Evolutionary conservation across 257 asterid genomes (phyloP).

Genomic region (Echium plantagineum): DNA sequence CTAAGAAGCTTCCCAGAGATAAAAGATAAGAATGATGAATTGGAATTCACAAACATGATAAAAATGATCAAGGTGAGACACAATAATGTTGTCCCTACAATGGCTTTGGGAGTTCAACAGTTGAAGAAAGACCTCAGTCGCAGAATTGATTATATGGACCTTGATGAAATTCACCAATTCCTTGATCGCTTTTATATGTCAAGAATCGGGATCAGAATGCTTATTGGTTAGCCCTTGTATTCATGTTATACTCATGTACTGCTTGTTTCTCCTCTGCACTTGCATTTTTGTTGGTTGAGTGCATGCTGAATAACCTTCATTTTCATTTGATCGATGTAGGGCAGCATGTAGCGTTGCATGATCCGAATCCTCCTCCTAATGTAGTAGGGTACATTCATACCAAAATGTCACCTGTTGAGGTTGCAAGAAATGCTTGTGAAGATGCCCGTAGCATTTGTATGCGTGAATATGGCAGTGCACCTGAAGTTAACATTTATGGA

Average conservation of each 20-base stretch:
- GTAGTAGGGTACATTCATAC: slow-evolving; percentile 84
- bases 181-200: slow-evolving; percentile 90
- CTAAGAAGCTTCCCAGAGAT: slow-evolving; percentile 63
- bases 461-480: slow-evolving; percentile 81
- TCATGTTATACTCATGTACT: slow-evolving; percentile 1
- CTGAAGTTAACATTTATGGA: slow-evolving; percentile 77
- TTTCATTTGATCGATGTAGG: slow-evolving; percentile 30
- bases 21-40: slow-evolving; percentile 53
- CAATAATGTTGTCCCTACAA: slow-evolving; percentile 91
- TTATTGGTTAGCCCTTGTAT: slow-evolving; percentile 51
- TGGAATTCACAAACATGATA: slow-evolving; percentile 73
- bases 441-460: slow-evolving; percentile 79
- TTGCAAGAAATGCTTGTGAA: slow-evolving; percentile 71
- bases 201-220: slow-evolving; percentile 94
- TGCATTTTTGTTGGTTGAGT: slow-evolving; percentile 6
- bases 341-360: slow-evolving; percentile 91
- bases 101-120: slow-evolving; percentile 98
- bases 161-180: slow-evolving; percentile 77
- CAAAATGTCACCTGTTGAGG: slow-evolving; percentile 87
- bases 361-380: slow-evolving; percentile 80
- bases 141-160: slow-evolving; percentile 39
- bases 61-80: slow-evolving; percentile 89
- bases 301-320: slow-evolving; percentile 8
- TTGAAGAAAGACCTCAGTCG: slow-evolving; percentile 58
- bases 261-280: slow-evolving; percentile 1